Conservation (phyloP, 768 basidiomycete genomes). For the Boletus sp. region DNA sequence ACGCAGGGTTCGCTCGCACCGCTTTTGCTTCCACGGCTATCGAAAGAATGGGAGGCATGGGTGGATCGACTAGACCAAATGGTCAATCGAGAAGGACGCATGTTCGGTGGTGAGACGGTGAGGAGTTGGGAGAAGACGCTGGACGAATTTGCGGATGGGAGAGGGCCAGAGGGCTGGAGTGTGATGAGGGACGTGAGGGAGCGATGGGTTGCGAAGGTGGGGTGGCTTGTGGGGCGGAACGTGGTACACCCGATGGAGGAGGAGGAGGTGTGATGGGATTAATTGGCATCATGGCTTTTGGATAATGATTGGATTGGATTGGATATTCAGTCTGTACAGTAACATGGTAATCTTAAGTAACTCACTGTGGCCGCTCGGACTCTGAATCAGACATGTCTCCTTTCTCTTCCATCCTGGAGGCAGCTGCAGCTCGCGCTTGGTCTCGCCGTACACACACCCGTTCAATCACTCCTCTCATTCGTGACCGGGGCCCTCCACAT, state of each 20-base stretch:
- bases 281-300: too few species aligned
- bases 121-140: slow-evolving; percentile 64
- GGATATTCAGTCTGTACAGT: too few species aligned
- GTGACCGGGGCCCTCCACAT: background rate
- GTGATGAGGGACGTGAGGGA: slow-evolving; percentile 50
- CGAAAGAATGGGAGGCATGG: slow-evolving; percentile 79
- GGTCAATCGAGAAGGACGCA: slow-evolving; percentile 70
- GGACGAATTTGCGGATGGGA: slow-evolving; percentile 60
- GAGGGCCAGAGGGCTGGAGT: slow-evolving; percentile 40
- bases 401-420: slow-evolving; percentile 31
- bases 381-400: too few species aligned
- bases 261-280: background rate
- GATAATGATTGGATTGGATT: too few species aligned
- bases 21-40: slow-evolving; percentile 58
- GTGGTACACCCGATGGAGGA: slow-evolving; percentile 32
- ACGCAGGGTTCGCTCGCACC: slow-evolving; percentile 57
- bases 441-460: slow-evolving; percentile 22
- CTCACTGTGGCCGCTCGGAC: too few species aligned
- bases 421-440: slow-evolving; percentile 49
- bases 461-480: background rate
- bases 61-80: slow-evolving; percentile 62
- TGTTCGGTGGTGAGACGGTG: slow-evolving; percentile 76
- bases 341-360: background rate
- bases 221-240: slow-evolving; percentile 66
- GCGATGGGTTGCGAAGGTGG: slow-evolving; percentile 69